Evolutionary conservation across 345 rosid species (phyloP), one percentile per base, ranked within the genome.

Genomic region (Aurinia saxatilis): DNA sequence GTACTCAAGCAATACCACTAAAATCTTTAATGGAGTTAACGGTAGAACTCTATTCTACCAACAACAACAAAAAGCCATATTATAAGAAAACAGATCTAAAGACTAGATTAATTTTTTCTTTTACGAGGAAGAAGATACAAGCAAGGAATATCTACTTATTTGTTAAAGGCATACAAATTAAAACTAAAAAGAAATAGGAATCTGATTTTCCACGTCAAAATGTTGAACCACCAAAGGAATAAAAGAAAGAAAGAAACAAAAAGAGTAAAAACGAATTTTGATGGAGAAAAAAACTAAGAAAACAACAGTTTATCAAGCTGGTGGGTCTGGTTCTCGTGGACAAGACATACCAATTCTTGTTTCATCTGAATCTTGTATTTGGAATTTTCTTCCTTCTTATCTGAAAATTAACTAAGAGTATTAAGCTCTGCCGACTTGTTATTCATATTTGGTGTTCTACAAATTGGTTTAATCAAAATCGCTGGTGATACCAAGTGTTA

Each of bases 121-220:
- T 51, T 27, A 53, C 4, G 41, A 8, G 40, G 30, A 19, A 47
- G 51, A 54, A 70, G 57, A 70, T 46, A 55, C 68, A 70, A 63
- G 68, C 64, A 62, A 70, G 64, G 74, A 63, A 70, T 70, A 63
- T 19, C 2, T 2, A 48, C 48, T 36, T 62, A 55, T 14, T 47
- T n/a, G 57, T 3, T 55, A 70, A 70, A 70, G 74, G 2, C 57
- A 63, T 31, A 55, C 31, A 38, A 25, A 38, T 46, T 38, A 70
- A 55, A 47, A 46, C 18, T 18, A 61, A 70, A 63, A 70, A 60
- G 64, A 70, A 30, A 55, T 10, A 49, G 48, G 68, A 70, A 63
- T 55, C 68, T 62, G 37, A 47, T 47, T 70, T 69, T 70, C 74
- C 74, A 70, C 58, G 74, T 70, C 74, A 70, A 70, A 63, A 70